Evolutionary conservation across 345 rosid genomes (phyloP), one percentile per base, ranked within the genome.

Genomic region (Camelina laxa): DNA sequence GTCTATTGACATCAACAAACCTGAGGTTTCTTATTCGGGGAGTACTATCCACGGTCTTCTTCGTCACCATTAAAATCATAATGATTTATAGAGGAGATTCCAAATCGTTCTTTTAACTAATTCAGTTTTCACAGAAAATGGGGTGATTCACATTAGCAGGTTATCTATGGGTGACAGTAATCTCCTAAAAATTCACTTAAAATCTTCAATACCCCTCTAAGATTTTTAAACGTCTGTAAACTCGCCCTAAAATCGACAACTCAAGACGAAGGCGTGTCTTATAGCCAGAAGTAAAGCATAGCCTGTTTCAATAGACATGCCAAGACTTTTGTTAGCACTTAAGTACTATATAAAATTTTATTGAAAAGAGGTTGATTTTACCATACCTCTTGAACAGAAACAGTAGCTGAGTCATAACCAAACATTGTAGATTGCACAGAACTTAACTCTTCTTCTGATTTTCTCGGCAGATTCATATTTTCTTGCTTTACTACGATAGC

Each of bases 221-320:
- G 41, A 5, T 35, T 49, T 19, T 36, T 44, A 72, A 24, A 30
- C 5, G 45, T 30, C 30, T 45, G 55, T 27, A 53, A 42, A 63
- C 24, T 6, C 10, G 0, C 69, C 22, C 16, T 56, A 54, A 36
- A 2, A n/a, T 21, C 2, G 6, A 8, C 44, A 19, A 17, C 22
- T 39, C 44, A 21, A 12, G 21, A 11, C 9, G 12, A 55, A 58
- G 14, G 42, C 2, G 36, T 38, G 20, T 24, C 59, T 84, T 77
- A 93, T 19, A 89, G 56, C 97, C 98, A 89, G 56, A 89, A 93
- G 87, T 83, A 65, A 20, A 93, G 75, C 97, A 91, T 85, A 48
- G 91, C 97, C 97, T 94, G 93, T 68, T 74, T 73, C 66, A 69
- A 15, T 13, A 79, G 9, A 80, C 41, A 60, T 54, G 9, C 20